Conservation (phyloP, 768 basidiomycete species). For the Leccinum arenicola region DNA sequence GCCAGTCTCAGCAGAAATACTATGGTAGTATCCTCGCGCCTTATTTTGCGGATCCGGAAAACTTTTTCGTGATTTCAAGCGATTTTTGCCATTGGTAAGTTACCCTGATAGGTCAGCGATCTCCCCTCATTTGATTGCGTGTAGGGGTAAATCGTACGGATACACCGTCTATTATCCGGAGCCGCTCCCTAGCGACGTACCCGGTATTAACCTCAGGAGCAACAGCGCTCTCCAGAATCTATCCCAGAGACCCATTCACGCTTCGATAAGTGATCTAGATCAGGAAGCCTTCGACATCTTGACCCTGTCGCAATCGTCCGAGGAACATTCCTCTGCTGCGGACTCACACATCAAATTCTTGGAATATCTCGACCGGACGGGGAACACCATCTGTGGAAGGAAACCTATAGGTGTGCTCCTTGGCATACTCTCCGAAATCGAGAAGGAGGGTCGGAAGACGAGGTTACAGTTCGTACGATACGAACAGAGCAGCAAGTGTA, state of each 20-base stretch:
- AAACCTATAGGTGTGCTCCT: slow-evolving; percentile 94
- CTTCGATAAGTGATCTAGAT: slow-evolving; percentile 82
- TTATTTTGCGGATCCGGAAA: slow-evolving; percentile 74
- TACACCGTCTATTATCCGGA: slow-evolving; percentile 87
- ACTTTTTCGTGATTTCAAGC: slow-evolving; percentile 87
- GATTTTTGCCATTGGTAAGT: slow-evolving; percentile 98
- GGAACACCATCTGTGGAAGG: slow-evolving; percentile 96
- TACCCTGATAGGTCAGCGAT: background rate
- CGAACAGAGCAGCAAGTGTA: slow-evolving; percentile 84
- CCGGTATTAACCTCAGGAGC: slow-evolving; percentile 51
- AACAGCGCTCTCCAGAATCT: slow-evolving; percentile 37
- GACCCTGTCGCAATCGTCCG: slow-evolving; percentile 49
- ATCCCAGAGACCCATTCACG: slow-evolving; percentile 64
- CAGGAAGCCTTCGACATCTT: slow-evolving; percentile 81
- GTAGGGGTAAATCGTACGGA: slow-evolving; percentile 79
- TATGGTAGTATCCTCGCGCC: slow-evolving; percentile 77
- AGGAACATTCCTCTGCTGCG: slow-evolving; percentile 38
- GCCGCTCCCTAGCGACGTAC: slow-evolving; percentile 43
- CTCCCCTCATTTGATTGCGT: background rate
- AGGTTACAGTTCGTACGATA: slow-evolving; percentile 84
- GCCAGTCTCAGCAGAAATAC: slow-evolving; percentile 50
- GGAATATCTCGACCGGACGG: slow-evolving; percentile 65
- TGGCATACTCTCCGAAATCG: slow-evolving; percentile 65
- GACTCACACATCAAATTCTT: slow-evolving; percentile 62
- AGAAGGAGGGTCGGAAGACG: slow-evolving; percentile 34